phyloP scores from a whole-genome alignment of 352 stramenopile species.

The Pythium inflatum region DNA sequence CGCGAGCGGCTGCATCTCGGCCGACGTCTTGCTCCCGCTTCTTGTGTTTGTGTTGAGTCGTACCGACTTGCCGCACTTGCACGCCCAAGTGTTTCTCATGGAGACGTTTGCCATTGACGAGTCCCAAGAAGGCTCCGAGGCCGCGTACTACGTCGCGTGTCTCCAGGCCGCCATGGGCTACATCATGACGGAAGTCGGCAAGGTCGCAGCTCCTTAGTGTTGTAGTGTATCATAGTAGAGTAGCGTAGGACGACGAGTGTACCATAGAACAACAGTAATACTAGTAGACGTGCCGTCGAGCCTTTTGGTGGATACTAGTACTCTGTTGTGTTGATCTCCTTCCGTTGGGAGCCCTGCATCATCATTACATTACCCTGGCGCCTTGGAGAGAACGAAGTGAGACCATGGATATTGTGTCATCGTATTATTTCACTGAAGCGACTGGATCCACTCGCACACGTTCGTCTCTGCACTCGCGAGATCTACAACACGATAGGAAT shows the following conservation, averaged over 20 bases:
- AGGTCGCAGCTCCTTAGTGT: neutral
- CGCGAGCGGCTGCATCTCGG: conserved; percentile 62
- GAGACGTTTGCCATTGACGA: conserved; percentile 77
- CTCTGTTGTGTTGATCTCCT: too few relatives aligned
- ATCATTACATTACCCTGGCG: too few relatives aligned
- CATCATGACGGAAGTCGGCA: conserved; percentile 56
- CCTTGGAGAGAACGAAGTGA: too few relatives aligned
- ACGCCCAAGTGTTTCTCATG: conserved; percentile 80
- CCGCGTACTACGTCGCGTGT: conserved; percentile 83
- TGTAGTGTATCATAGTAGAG: neutral
- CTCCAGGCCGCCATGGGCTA: conserved; percentile 80
- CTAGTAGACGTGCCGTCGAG: neutral
- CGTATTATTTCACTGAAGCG: conserved; percentile 44
- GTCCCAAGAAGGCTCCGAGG: conserved; percentile 71
- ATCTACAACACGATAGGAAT: conserved; percentile 28
- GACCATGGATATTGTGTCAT: too few relatives aligned
- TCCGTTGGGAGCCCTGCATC: conserved; percentile 27
- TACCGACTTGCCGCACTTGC: conserved; percentile 68
- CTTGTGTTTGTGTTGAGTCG: conserved; percentile 77
- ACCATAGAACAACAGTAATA: neutral
- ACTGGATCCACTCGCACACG: conserved; percentile 75
- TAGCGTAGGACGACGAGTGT: neutral
- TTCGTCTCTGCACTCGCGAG: conserved; percentile 47
- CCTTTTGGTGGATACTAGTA: too few relatives aligned
- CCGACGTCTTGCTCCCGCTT: conserved; percentile 76